Evolutionary conservation across 1,139 yeast genomes (phyloP), one percentile per base, ranked within the genome.

Genomic region (Scheffersomyces segobiensis): DNA sequence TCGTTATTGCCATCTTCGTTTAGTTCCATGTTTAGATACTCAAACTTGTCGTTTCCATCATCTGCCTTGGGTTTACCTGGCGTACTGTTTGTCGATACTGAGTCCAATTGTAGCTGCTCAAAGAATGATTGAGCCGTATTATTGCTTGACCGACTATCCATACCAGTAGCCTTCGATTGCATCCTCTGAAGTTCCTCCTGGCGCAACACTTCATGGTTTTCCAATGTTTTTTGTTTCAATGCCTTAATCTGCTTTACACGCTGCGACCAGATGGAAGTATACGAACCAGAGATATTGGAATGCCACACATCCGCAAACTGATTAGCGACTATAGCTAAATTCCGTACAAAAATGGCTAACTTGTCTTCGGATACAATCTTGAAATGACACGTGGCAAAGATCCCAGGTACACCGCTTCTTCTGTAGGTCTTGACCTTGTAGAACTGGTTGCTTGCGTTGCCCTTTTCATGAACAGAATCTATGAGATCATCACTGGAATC

Each of bases 221-320:
- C 71, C 8, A 69, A 52, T 0, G 84, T 77, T 58, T 84, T 81
- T 32, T 79, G 81, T 52, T 79, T 77, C 53, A 89, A 71, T n/a
- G 72, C 72, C 20, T 74, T 68, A 53, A 89, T 80, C 63, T 88
- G 92, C 57, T 79, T 83, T 58, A 86, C 81, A 59, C 96, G 75
- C 63, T 84, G 86, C 19, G 85, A 79, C 96, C 96, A 90, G 66
- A 83, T 86, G 24, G 88, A 81, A 10, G 80, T 76, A 68, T 80
- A 87, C 54, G 79, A 76, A 7, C 85, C 87, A 32, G 79, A 77
- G 14, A 75, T 70, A 58, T 68, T 72, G 48, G 81, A 75, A 65
- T 88, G 89, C 92, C 95, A 90, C 10, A 88, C 88, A 39, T 83
- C 82, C 0, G 97, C 93, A 73, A 91, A 89, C 60, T 87, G 88